Evolutionary conservation across 2,329 filamentous ascomycete species (phyloP).

Genomic region (Sphaerostilbella broomeana): DNA sequence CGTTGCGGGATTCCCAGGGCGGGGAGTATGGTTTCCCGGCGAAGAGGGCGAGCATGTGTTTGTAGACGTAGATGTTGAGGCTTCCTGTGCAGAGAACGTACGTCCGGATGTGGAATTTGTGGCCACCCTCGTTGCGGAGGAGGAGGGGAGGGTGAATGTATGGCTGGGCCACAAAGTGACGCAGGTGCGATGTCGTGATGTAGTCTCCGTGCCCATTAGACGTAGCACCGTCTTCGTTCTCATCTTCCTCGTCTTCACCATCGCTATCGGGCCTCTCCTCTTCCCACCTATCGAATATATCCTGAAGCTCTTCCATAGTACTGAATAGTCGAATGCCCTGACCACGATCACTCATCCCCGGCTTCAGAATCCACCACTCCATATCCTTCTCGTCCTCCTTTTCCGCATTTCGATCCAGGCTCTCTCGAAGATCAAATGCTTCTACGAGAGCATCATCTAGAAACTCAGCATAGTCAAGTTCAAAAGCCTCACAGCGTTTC

Average conservation of each 20-base stretch:
- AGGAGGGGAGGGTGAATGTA: slow-evolving; percentile 83
- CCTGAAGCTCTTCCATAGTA: slow-evolving; percentile 73
- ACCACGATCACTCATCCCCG: slow-evolving; percentile 92
- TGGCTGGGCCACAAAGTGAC: slow-evolving; percentile 92
- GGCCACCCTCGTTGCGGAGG: slow-evolving; percentile 54
- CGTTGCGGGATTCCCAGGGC: slow-evolving; percentile 47
- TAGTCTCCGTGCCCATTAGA: slow-evolving; percentile 36
- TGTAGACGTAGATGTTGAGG: slow-evolving; percentile 79
- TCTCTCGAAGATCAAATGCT: slow-evolving; percentile 78
- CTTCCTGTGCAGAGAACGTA: slow-evolving; percentile 80
- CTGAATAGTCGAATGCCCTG: slow-evolving; percentile 89
- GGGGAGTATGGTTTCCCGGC: slow-evolving; percentile 65
- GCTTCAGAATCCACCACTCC: slow-evolving; percentile 98
- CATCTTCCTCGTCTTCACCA: slow-evolving; percentile 52
- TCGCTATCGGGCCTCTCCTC: slow-evolving; percentile 58
- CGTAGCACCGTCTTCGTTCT: slow-evolving; percentile 25
- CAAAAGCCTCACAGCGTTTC: slow-evolving; percentile 76
- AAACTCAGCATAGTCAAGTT: slow-evolving; percentile 95
- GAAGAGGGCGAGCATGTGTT: slow-evolving; percentile 88
- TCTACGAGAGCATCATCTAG: slow-evolving; percentile 89
- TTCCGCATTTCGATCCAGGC: slow-evolving; percentile 58
- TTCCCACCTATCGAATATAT: slow-evolving; percentile 91
- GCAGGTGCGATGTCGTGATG: slow-evolving; percentile 82
- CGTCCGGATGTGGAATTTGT: slow-evolving; percentile 92
- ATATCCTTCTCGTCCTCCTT: slow-evolving; percentile 30